phyloP scores from a whole-genome alignment of 2,329 filamentous ascomycete genomes.

The Pyrenophora tritici-repentis region DNA sequence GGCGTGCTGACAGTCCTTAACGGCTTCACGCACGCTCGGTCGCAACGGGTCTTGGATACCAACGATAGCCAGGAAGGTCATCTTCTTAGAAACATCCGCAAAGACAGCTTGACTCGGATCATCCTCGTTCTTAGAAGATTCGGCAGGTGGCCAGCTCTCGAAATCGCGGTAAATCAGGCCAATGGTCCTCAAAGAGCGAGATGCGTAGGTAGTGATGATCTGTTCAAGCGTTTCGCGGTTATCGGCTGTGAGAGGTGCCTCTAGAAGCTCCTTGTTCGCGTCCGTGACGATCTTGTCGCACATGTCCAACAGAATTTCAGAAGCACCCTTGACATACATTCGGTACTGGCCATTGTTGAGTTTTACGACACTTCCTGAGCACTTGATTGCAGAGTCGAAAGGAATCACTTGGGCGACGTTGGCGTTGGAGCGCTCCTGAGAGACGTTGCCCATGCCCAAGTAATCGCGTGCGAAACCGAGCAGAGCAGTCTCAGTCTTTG shows the following conservation, averaged over 20 bases:
- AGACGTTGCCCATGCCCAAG: constrained; percentile 66
- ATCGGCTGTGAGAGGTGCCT: constrained; percentile 59
- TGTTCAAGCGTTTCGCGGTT: constrained; percentile 64
- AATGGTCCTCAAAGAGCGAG: constrained; percentile 80
- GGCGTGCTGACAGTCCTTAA: constrained; percentile 72
- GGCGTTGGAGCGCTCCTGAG: constrained; percentile 66
- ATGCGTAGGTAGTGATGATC: constrained; percentile 78
- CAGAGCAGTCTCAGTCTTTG: constrained; percentile 77
- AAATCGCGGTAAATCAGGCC: constrained; percentile 85
- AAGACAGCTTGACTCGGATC: constrained; percentile 68
- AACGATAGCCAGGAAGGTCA: constrained; percentile 75
- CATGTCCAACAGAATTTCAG: constrained; percentile 56
- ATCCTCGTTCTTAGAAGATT: constrained; percentile 63
- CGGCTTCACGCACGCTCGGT: constrained; percentile 73
- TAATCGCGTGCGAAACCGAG: constrained; percentile 70
- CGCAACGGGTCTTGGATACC: constrained; percentile 83
- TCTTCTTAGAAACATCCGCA: constrained; percentile 69
- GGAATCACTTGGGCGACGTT: constrained; percentile 62
- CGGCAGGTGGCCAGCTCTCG: constrained; percentile 74
- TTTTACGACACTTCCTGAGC: constrained; percentile 69
- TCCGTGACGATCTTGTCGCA: constrained; percentile 61
- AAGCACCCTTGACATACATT: constrained; percentile 59
- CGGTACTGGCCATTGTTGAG: constrained; percentile 61
- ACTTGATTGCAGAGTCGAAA: constrained; percentile 70
- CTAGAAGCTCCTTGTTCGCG: constrained; percentile 62